Base-by-base conservation (phyloP, 2,329 filamentous ascomycete genomes). In the Nannizzia gypsea region DNA sequence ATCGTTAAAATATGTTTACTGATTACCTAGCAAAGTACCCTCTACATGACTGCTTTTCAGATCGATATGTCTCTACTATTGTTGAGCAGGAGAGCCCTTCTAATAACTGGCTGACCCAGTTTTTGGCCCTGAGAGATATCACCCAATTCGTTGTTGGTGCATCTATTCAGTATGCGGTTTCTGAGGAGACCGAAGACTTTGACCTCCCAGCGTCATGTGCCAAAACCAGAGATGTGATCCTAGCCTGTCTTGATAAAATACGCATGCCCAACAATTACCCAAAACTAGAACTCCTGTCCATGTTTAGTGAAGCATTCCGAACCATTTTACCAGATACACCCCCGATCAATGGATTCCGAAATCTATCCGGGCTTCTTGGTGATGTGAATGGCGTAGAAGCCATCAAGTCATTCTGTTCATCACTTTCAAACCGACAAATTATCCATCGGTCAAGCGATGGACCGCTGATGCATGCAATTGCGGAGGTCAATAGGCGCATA, bases 381-480 rank as follows among this genome's bases (percentile, higher is more conserved):
- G 70, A 75, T 59, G 72, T 73, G 46, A 66, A 64, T 31, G 71
- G 72, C 44, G 66, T 71, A 50, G 73, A 75, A 61, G 72, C 73
- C 0, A 63, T 76, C 38, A 71, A 75, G 65, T 61, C 65, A 4
- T 66, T 76, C 31, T 71, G 69, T 52, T 59, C 65, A 13, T 71
- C 66, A 48, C 66, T 76, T 5, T 66, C 58, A 28, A 68, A 73
- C 28, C 68, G 73, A 13, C 72, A 73, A 60, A 61, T 72, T 1
- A 64, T 74, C 34, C 68, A 72, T 57, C 69, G 74, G n/a, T 66
- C 73, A n/a, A 76, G 74, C 59, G 74, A 76, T 63, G 64, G 69
- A 54, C 73, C 74, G 44, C 63, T 72, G 62, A 69, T 71, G 60
- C 68, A 71, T 62, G 70, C 65, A 26, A 67, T 76, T 42, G 71